These are phyloP conservation scores for Fusarium lateritium DNA, from an alignment of 2,329 filamentous ascomycete species.

Conservation along the genomic window DNA sequence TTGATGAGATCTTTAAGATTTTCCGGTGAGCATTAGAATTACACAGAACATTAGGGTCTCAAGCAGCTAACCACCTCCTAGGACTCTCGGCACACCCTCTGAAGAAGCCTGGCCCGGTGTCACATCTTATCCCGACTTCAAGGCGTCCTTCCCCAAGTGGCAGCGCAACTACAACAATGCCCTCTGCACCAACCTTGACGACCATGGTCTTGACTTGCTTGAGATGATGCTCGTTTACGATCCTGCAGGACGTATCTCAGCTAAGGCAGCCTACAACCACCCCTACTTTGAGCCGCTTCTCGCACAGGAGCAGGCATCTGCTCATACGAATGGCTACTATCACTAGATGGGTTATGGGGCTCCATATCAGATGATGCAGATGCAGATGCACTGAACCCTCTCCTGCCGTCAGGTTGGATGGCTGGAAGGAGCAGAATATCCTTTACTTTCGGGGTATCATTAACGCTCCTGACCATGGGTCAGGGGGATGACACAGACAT, in stretches of 20 bases:
- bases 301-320: slow-evolving; percentile 50
- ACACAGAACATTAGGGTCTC: not conserved
- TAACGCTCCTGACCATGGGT: slow-evolving; percentile 12
- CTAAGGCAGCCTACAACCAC: slow-evolving; percentile 88
- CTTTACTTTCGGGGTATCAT: slow-evolving; percentile 29
- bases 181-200: slow-evolving; percentile 81
- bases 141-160: slow-evolving; percentile 94
- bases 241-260: slow-evolving; percentile 87
- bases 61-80: slow-evolving; percentile 51
- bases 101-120: slow-evolving; percentile 91
- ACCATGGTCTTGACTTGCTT: slow-evolving; percentile 77
- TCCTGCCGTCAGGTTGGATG: slow-evolving; percentile 7
- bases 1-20: slow-evolving; percentile 63
- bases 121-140: slow-evolving; percentile 95
- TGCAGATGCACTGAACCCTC: slow-evolving; percentile 36
- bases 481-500: slow-evolving; percentile 15
- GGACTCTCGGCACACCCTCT: slow-evolving; percentile 84
- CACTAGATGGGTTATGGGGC: slow-evolving; percentile 52
- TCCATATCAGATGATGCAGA: slow-evolving; percentile 45
- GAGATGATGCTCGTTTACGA: slow-evolving; percentile 86
- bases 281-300: slow-evolving; percentile 78
- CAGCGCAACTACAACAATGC: slow-evolving; percentile 75
- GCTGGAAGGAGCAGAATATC: slow-evolving; percentile 23
- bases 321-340: slow-evolving; percentile 55
- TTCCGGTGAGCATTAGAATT: slow-evolving; percentile 75